Base-by-base conservation (phyloP, 257 asterid genomes). In the Fraxinus americana region DNA sequence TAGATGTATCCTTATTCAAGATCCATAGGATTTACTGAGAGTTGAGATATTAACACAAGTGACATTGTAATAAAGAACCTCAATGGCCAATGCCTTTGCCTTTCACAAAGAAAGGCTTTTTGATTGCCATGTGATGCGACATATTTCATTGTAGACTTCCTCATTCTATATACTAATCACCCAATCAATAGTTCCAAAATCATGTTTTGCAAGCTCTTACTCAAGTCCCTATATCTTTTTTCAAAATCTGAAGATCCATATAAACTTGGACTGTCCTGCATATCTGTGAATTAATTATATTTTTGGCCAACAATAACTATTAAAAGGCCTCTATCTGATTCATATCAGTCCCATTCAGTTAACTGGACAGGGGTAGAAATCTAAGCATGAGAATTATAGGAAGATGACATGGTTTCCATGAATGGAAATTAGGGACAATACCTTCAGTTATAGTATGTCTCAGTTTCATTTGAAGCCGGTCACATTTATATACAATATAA, bases 401-500 rank as follows among this genome's bases (percentile, higher is more conserved):
- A 54, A 65, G 35, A 11, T 27, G 41, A 35, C 65, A 74, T 10
- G 52, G 38, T 57, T 41, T 5, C n/a, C 65, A 71, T 38, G 35
- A 68, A 39, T 45, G 27, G 54, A 71, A 70, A 68, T 23, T 69
- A 67, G 12, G 35, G 75, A 81, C n/a, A n/a, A 50, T 38, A 10
- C 54, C 5, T 36, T 7, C 32, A 17, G 17, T 30, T 52, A 48
- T 27, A 14, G 77, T 38, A 65, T 27, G 35, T 76, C 10, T 19
- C 67, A 70, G 71, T 35, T 43, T 32, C 67, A 52, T 66, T 19
- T 67, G 35, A 59, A 39, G 68, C 41, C 32, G 45, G 25, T 67
- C 34, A 29, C 35, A 32, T 48, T 52, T 35, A 65, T 17, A 11
- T 16, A 34, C 66, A 57, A 70, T 17, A 19, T 43, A 67, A 75